Evolutionary conservation across 805 yeast species (phyloP).

Genomic region (Monosporozyma siamensis): DNA sequence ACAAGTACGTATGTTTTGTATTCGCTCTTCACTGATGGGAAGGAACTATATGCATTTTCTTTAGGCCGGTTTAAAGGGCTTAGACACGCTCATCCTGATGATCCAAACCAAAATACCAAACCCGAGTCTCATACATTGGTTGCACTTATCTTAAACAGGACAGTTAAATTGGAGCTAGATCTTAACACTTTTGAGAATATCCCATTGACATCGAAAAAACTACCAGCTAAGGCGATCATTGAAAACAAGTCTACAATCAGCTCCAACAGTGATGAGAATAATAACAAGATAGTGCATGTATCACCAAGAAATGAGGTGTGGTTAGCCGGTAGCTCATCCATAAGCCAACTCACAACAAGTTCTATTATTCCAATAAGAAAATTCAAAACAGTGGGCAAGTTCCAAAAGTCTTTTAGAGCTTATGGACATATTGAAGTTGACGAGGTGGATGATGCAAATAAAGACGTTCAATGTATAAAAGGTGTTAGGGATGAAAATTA

Average conservation of each 20-base stretch:
- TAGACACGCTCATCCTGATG: neutral
- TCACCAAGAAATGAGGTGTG: neutral
- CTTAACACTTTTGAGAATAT: neutral
- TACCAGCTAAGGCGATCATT: neutral
- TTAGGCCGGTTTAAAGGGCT: neutral
- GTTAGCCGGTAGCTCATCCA: slow-evolving; percentile 3
- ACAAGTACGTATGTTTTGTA: neutral
- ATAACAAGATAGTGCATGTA: neutral
- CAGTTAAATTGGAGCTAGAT: neutral
- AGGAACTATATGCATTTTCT: neutral
- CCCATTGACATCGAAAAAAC: neutral
- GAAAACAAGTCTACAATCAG: slow-evolving; percentile 1
- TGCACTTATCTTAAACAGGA: neutral
- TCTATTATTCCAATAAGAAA: slow-evolving; percentile 1
- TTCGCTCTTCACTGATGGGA: neutral
- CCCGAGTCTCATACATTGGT: neutral
- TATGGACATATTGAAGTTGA: neutral
- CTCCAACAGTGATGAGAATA: neutral
- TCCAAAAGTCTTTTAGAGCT: neutral
- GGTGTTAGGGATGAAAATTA: too few relatives aligned
- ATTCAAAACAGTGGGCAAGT: neutral
- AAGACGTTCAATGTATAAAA: neutral
- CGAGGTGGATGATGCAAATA: neutral
- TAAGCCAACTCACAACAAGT: neutral
- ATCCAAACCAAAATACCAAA: neutral